Evolutionary conservation across 306 rosid species (phyloP).

Genomic region (Gillenia trifoliata): DNA sequence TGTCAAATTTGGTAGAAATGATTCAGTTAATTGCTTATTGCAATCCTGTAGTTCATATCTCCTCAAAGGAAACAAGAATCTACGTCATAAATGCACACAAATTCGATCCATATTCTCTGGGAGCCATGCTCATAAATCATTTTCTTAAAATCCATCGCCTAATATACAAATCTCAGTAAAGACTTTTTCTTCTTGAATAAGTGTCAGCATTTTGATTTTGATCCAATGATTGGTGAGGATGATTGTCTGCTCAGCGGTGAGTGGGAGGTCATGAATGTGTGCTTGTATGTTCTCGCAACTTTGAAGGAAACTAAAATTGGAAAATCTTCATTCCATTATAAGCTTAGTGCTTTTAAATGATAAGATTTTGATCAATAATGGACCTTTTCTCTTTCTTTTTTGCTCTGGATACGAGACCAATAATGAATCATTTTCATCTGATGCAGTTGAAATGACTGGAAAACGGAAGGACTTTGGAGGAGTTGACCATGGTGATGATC

Average conservation of each 20-base stretch:
- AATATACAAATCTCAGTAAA: neutral
- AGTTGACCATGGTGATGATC: constrained; percentile 83
- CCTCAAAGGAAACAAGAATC: neutral
- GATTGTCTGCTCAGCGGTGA: neutral
- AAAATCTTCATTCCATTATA: neutral
- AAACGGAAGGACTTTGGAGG: constrained; percentile 92
- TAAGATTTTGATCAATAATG: neutral
- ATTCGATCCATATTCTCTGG: neutral
- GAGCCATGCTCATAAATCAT: neutral
- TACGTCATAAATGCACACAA: neutral
- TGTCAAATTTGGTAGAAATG: neutral
- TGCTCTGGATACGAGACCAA: neutral
- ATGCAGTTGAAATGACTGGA: constrained; percentile 65
- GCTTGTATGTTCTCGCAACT: neutral
- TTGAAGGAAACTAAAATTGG: neutral
- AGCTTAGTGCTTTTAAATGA: neutral
- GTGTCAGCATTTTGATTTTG: neutral
- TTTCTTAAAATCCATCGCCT: neutral
- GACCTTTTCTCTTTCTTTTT: neutral
- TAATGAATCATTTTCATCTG: constrained; percentile 11
- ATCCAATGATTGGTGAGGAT: neutral
- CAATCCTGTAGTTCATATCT: neutral
- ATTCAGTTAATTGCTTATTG: neutral
- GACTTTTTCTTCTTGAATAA: neutral
- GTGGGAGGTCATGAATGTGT: neutral